Base-by-base conservation (phyloP, 192 early-diverging fungal species). In the Funneliformis mosseae region DNA sequence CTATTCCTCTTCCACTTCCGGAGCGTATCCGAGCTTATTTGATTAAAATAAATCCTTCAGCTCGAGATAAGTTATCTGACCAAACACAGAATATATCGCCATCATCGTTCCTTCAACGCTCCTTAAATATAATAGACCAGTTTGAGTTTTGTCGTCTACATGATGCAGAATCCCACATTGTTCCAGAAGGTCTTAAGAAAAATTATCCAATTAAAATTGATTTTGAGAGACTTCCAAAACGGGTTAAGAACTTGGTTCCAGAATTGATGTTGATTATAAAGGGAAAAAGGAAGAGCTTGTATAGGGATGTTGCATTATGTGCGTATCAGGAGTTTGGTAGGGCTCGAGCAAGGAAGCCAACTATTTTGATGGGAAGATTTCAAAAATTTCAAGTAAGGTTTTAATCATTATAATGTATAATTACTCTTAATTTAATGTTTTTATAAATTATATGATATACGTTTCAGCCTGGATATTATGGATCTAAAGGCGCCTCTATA, bases 401-500 rank as follows among this genome's bases (percentile, higher is more conserved):
- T 55, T 28, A 3, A 1, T 8, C 16, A 33, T 14, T 28, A 25
- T 62, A 23, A 63, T 50, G 67, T 59, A 1, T 77, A 45, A 23
- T 16, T 48, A 60, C 63, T 5, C 28, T 41, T 28, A 69, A 38
- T 68, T 68, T 39, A 11, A 38, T 70, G 33, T 70, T 70, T 7
- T 6, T 41, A 8, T 41, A 63, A 63, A 14, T 10, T 48, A 2
- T 39, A 46, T 28, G n/a, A n/a, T 14, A 4, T 5, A 33, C 27
- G 12, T 12, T 1, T 8, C 66, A 88, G 85, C 88, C 89, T 21
- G 89, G 89, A 11, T 90, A 90, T 48, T 90, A 90, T 82, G 89
- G 89, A 8, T 81, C 88, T 4, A 85, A 86, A 67, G 89, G 89
- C 0, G 76, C 87, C 10, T 77, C 76, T 3, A 73, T 77, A 14